Base-by-base conservation (phyloP, 2,329 filamentous ascomycete genomes). In the Fusarium stilboides region DNA sequence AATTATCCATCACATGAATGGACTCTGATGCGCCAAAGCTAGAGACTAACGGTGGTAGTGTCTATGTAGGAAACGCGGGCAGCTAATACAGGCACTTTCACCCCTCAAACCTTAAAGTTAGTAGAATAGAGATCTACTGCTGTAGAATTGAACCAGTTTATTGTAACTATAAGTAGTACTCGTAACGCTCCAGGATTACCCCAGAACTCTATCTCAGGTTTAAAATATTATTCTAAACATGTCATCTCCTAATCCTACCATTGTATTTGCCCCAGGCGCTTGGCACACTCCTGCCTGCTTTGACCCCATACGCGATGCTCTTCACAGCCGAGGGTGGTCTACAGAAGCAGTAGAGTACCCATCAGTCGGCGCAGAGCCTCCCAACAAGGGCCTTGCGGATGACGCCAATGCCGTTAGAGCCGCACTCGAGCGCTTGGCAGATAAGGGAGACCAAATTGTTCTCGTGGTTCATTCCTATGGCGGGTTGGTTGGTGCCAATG, bases 391-490 rank as follows among this genome's bases (percentile, higher is more conserved):
- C 4, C 64, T 77, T 1, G 56, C 42, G 1, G 68, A 77, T 10
- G 82, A 84, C 54, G 74, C 77, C 8, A 60, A 70, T 1, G 75
- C 74, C 4, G 74, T 82, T 14, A 74, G 77, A n/a, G 20, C 44
- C 0, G 62, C 67, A 0, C 37, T 81, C 33, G 52, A 71, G 15
- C 53, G 59, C 14, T 75, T 83, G 15, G 69, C 75, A 8, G 77
- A 78, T 20, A 57, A 71, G 5, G 79, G 79, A 17, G 80, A 81
- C 45, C 75, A 83, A 28, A 77, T 85, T 15, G 68, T 84, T 1
- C 76, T 85, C 3, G 68, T 81, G 7, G 75, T 78, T 6, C 82
- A 85, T 64, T 83, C 80, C 4, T 84, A 83, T 73, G 79, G 80
- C n/a, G 83, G 82, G 15, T 72, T 82, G 1, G 74, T 82, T 3